These are phyloP conservation scores for Metarhizium anisopliae DNA, from an alignment of 2,329 filamentous ascomycete genomes.

Conservation along the genomic window DNA sequence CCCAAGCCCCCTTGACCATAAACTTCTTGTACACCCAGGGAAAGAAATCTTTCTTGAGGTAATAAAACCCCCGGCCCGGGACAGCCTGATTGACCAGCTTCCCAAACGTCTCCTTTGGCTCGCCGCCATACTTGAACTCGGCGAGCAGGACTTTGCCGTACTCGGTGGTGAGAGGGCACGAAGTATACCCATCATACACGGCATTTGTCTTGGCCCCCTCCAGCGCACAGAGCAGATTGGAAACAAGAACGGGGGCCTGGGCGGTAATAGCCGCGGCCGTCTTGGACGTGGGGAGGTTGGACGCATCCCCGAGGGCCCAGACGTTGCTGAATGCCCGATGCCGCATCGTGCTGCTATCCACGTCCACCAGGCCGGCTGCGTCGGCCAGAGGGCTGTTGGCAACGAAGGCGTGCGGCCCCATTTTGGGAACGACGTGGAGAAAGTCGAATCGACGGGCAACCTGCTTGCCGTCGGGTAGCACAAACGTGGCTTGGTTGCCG, in stretches of 20 bases:
- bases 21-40: slow-evolving; percentile 55
- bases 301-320: slow-evolving; percentile 50
- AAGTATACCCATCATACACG: slow-evolving; percentile 46
- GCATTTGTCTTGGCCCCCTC: slow-evolving; percentile 36
- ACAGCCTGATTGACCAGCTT: slow-evolving; percentile 43
- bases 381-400: slow-evolving; percentile 45
- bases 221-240: slow-evolving; percentile 33
- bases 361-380: slow-evolving; percentile 46
- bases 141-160: slow-evolving; percentile 55
- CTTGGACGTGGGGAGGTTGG: slow-evolving; percentile 48
- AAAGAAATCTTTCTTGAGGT: slow-evolving; percentile 59
- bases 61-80: slow-evolving; percentile 49
- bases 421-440: slow-evolving; percentile 49
- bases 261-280: slow-evolving; percentile 44
- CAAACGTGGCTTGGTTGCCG: slow-evolving; percentile 44
- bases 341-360: slow-evolving; percentile 41
- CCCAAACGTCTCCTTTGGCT: slow-evolving; percentile 54
- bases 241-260: slow-evolving; percentile 40
- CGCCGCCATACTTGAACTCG: slow-evolving; percentile 56
- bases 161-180: slow-evolving; percentile 44
- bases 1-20: slow-evolving; percentile 55
- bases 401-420: slow-evolving; percentile 46
- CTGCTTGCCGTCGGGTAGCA: slow-evolving; percentile 30
- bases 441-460: slow-evolving; percentile 43
- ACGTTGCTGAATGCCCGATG: slow-evolving; percentile 47